phyloP scores from a whole-genome alignment of 2,329 filamentous ascomycete genomes.

The Fusarium verticillioides region DNA sequence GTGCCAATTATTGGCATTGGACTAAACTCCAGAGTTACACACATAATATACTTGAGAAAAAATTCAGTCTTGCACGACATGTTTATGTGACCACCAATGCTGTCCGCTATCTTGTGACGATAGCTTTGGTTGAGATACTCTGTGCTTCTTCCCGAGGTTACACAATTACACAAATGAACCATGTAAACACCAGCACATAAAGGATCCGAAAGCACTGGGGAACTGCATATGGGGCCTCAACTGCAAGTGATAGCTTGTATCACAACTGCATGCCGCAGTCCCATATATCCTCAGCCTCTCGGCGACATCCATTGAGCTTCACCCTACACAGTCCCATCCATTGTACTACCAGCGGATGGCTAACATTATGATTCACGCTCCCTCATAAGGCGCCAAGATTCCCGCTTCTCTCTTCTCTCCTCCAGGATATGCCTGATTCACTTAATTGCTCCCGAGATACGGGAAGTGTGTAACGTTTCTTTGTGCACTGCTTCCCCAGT shows the following conservation, averaged over 20 bases:
- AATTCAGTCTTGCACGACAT: background rate
- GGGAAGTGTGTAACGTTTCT: conserved; percentile 8
- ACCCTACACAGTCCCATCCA: background rate
- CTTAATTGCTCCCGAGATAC: background rate
- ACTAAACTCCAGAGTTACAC: background rate
- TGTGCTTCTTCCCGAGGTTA: background rate
- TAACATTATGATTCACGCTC: background rate
- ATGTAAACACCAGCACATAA: background rate
- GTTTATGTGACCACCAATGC: background rate
- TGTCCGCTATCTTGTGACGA: background rate
- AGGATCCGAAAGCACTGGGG: background rate
- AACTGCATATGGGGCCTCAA: background rate
- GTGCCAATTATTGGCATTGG: background rate
- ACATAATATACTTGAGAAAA: background rate
- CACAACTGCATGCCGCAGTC: background rate
- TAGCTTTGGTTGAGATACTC: background rate
- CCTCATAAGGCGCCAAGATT: background rate
- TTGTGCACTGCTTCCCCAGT: background rate
- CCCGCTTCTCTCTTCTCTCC: background rate
- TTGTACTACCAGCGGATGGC: background rate
- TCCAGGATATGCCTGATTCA: background rate
- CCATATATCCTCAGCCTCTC: background rate
- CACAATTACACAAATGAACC: background rate
- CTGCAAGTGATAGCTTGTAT: background rate
- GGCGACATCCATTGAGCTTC: background rate